A percentile compares a stretch with the other conserved stretches of the same genome.
Evolutionary conservation across 2,329 filamentous ascomycete species (phyloP).

Genomic region (Talaromyces sp.): DNA sequence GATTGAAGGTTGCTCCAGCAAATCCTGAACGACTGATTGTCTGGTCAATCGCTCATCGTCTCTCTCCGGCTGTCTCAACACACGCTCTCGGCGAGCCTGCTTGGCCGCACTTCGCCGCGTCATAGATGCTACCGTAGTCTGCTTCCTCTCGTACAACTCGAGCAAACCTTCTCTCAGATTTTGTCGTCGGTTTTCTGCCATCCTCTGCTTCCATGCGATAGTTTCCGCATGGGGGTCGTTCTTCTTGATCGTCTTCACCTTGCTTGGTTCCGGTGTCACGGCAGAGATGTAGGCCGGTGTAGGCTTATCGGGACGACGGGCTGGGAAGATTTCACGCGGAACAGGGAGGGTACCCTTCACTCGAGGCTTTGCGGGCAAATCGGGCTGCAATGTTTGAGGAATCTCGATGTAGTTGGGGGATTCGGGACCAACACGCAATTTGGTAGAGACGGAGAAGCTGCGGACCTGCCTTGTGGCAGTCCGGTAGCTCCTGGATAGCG

Average conservation of each 20-base stretch:
- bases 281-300: constrained; percentile 57
- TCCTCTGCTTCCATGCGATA: constrained; percentile 63
- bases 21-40: constrained; percentile 58
- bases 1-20: constrained; percentile 49
- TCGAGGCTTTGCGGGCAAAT: constrained; percentile 45
- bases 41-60: constrained; percentile 74
- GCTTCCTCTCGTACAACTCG: constrained; percentile 66
- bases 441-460: constrained; percentile 37
- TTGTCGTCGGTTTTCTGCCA: constrained; percentile 67
- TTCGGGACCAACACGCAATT: constrained; percentile 58
- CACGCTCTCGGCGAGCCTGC: constrained; percentile 48
- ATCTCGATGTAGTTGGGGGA: constrained; percentile 84
- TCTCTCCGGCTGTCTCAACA: constrained; percentile 62
- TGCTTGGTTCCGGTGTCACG: constrained; percentile 55
- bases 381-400: constrained; percentile 70
- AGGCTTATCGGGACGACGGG: constrained; percentile 59
- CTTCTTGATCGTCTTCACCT: constrained; percentile 30
- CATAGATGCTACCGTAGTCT: constrained; percentile 38
- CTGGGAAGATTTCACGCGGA: constrained; percentile 73
- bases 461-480: constrained; percentile 38
- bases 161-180: constrained; percentile 69
- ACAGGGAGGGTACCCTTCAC: constrained; percentile 78
- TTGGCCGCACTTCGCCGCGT: constrained; percentile 45
- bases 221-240: constrained; percentile 47
- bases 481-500: constrained; percentile 36